These are phyloP conservation scores for Colletotrichum caudatum DNA, from an alignment of 2,329 filamentous ascomycete species.

Conservation along the genomic window DNA sequence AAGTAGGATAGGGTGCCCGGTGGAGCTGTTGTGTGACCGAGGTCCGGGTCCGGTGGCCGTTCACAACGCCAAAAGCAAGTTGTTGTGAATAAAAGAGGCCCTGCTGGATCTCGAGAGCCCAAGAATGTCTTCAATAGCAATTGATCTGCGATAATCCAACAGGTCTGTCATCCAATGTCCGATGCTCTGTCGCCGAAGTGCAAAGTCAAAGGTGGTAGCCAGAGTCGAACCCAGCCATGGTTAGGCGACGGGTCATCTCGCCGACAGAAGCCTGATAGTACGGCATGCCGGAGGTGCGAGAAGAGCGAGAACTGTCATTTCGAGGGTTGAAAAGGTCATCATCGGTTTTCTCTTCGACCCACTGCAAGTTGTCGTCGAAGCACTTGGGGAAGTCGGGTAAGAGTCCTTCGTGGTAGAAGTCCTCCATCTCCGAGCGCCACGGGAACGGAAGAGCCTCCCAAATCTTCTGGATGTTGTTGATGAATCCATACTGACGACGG, in stretches of 20 bases:
- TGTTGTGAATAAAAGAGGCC: neutral
- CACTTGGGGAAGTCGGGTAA: constrained; percentile 25
- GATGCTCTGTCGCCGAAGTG: neutral
- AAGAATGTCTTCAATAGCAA: neutral
- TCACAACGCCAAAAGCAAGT: neutral
- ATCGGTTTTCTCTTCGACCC: constrained; percentile 15
- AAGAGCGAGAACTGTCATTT: neutral
- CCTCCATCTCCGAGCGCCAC: constrained; percentile 36
- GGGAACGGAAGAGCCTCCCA: constrained; percentile 37
- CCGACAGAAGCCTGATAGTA: constrained; percentile 24
- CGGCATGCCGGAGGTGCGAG: neutral
- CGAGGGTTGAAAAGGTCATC: neutral
- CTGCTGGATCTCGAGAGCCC: neutral
- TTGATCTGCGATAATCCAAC: neutral
- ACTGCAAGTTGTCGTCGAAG: constrained; percentile 19
- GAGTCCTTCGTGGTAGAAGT: constrained; percentile 28
- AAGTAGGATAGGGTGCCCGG: neutral
- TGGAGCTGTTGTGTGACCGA: neutral
- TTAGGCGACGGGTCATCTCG: constrained; percentile 19
- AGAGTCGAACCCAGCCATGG: constrained; percentile 5
- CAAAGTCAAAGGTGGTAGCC: neutral
- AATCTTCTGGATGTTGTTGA: neutral
- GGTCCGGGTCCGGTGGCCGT: neutral
- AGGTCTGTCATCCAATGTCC: neutral
- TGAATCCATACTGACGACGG: constrained; percentile 25